Base-by-base conservation (phyloP, 768 basidiomycete genomes). In the Lyophyllum atratum region DNA sequence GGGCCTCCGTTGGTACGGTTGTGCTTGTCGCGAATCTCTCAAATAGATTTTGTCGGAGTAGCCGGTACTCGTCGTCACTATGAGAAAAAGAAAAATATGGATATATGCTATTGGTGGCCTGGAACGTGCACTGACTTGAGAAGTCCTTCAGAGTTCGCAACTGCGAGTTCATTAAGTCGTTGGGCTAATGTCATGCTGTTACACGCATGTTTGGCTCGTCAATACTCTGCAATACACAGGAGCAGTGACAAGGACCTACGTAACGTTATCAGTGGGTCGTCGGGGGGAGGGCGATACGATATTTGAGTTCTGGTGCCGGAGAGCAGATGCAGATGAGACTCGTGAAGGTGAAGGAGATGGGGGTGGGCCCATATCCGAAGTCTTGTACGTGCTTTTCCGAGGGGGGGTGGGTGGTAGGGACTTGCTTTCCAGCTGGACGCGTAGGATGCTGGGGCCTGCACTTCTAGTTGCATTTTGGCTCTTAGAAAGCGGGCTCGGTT, bases 1-100 rank as follows among this genome's bases (percentile, higher is more conserved):
- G 76, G 10, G 66, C 70, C 69, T 92, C 90, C 37, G 79, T 76
- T 5, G 90, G 89, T 21, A 89, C 77, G 9, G 74, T 66, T 24
- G 82, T 74, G 49, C 76, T 79, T 58, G 74, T 83, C 15, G 89
- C 80, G 64, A 91, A 84, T 51, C 92, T 83, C 68, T 93, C 90
- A 63, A 94, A 93, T 37, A 94, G 76, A 66, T 87, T 91, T 70
- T 92, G 91, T 43, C 92, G 85, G 12, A 94, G 80, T 42, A 93
- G 70, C 49, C 92, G 85, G 68, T 93, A 93, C 68, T 92, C 92
- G 62, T 93, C 90, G 71, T 93, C 89, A 67, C 92, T 93, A 57
- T 31, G 64, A 31, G 50, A 31, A 55, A 45, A 3, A 29, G n/a
- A 45, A 51, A 48, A 26, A n/a, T 49, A 19, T 43, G 42, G 42